Evolutionary conservation across 2,329 filamentous ascomycete genomes (phyloP), one percentile per base, ranked within the genome.

Genomic region (Emericellopsis cladophorae): DNA sequence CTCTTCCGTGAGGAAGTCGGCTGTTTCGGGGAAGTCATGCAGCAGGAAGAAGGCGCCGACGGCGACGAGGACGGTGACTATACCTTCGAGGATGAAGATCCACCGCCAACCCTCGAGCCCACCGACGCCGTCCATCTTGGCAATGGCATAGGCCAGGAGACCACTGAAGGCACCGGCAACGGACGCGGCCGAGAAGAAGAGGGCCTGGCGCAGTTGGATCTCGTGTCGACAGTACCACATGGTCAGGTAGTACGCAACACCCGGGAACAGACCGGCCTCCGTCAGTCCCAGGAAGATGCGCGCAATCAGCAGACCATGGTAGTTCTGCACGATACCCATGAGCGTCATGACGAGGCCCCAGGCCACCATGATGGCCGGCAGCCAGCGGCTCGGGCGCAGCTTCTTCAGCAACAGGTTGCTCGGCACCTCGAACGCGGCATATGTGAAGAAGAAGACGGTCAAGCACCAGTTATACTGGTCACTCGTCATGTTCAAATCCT

Each of bases 161-260:
- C 83, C 83, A 47, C 79, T 81, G 49, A 87, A 87, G 0, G 80
- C 85, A 1, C 86, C 86, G 0, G 85, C 84, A 0, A 92, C 65
- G 0, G 86, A 84, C 0, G 85, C 84, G 0, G 84, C 84, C 0
- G 81, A 84, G 65, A 90, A 93, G 68, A 92, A 90, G 40, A 89
- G 73, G 2, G 85, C 84, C 45, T 70, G 67, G 1, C 72, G 62
- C 18, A 72, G 54, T 41, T 72, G 69, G 24, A 73, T 67, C 45
- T 76, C 72, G 39, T 70, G 65, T n/a, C 72, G 65, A 16, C 65
- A 71, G 44, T 78, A 77, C 72, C 71, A 76, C 64, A 72, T 72
- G 1, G 70, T 75, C 3, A 76, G 51, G 42, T 74, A 73, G 43
- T 72, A 72, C 49, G 74, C 54, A 51, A 85, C 74, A 2, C 79